Evolutionary conservation across 768 basidiomycete genomes (phyloP), one percentile per base, ranked within the genome.

Genomic region (Pluteus cervinus): DNA sequence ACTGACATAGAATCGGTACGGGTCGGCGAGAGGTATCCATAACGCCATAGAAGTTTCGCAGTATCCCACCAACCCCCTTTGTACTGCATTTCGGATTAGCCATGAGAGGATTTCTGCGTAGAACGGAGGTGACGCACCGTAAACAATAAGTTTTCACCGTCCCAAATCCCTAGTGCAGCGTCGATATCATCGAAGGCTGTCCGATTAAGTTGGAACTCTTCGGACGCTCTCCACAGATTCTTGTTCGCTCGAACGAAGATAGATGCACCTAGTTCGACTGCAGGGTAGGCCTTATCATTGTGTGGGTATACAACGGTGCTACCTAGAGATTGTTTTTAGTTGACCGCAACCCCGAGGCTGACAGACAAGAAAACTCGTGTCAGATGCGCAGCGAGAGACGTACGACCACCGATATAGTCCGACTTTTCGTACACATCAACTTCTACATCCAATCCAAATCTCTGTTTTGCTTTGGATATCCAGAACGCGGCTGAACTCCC

Each of bases 401-500:
- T 57, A 93, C 91, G 70, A 47, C 91, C 91, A 35, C 91, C 91
- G 40, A 94, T 68, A 51, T 87, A 86, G 21, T 66, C 62, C 34
- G 69, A 71, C 47, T 71, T 73, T 45, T 97, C 92, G 55, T 85
- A 94, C 4, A 96, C 74, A 50, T 94, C 89, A 10, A 96, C 69
- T 36, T 86, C 79, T 3, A 88, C 68, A 39, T 84, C 69, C 23
- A 88, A 46, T 3, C 74, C 78, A 40, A 71, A 79, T 17, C 84
- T 67, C 46, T 85, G 71, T 48, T 81, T 80, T 18, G 83, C 86
- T 53, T 83, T 84, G 14, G 75, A 72, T 37, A 93, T 79, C 81
- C 90, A 86, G 52, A 77, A 86, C 2, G 79, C 89, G 15, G 90
- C 86, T 17, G 87, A 84, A 11, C 76, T 77, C 7, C 92, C 92